These are phyloP conservation scores for Penicillium pancosmium DNA, from an alignment of 495 filamentous ascomycete genomes.

Conservation along the genomic window DNA sequence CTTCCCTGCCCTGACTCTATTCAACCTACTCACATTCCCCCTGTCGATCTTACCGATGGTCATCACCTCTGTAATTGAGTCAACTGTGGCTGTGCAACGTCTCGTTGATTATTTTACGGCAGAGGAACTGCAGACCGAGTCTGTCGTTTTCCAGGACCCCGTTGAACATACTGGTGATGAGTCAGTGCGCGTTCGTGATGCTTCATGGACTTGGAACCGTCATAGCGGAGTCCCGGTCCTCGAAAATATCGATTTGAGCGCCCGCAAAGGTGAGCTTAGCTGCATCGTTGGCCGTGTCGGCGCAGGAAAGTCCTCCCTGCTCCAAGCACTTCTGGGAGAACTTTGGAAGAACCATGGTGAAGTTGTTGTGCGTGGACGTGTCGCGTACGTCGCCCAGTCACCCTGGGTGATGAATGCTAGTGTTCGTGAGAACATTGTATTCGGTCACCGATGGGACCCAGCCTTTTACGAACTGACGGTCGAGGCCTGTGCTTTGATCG, in stretches of 20 bases:
- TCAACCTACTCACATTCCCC: constrained; percentile 96
- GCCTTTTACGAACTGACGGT: constrained; percentile 93
- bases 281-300: constrained; percentile 97
- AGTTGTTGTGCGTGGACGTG: constrained; percentile 75
- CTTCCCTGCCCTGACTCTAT: constrained; percentile 89
- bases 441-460: constrained; percentile 94
- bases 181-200: constrained; percentile 78
- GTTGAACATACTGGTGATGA: constrained; percentile 79
- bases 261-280: constrained; percentile 85
- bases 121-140: constrained; percentile 87
- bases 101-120: constrained; percentile 84
- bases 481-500: constrained; percentile 86
- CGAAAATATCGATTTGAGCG: constrained; percentile 81
- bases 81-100: constrained; percentile 86
- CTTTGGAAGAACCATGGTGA: constrained; percentile 87
- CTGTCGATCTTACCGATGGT: constrained; percentile 96
- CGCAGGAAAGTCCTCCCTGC: constrained; percentile 88
- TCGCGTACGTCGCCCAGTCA: constrained; percentile 90
- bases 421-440: constrained; percentile 95
- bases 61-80: constrained; percentile 94
- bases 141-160: constrained; percentile 68
- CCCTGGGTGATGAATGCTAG: constrained; percentile 98
- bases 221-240: constrained; percentile 63
- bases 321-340: constrained; percentile 86
- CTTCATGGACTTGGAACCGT: constrained; percentile 93